phyloP scores from a whole-genome alignment of 441 rosid species.

The Iberis amara region DNA sequence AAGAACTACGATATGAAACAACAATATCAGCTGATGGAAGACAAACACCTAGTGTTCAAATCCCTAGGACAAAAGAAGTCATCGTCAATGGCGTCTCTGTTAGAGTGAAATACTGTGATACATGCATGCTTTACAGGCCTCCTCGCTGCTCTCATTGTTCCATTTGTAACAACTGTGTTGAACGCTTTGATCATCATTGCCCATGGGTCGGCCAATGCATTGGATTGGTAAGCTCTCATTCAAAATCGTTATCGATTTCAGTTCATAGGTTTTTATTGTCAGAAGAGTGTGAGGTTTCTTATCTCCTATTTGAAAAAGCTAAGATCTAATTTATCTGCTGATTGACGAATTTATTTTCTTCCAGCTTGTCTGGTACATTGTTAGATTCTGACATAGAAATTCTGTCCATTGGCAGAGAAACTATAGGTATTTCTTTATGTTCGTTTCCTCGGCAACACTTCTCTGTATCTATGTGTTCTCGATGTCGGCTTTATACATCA shows the following conservation, averaged over 20 bases:
- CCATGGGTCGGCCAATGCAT: slow-evolving; percentile 95
- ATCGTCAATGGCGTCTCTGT: slow-evolving; percentile 58
- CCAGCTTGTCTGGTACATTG: slow-evolving; percentile 10
- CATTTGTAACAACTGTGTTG: slow-evolving; percentile 42
- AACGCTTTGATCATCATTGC: slow-evolving; percentile 81
- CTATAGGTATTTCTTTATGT: slow-evolving; percentile 91
- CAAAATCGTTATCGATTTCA: not conserved
- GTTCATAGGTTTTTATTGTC: not conserved
- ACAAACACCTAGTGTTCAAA: slow-evolving; percentile 72
- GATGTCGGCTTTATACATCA: slow-evolving; percentile 71
- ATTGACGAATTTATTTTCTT: not conserved
- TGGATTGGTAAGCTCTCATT: slow-evolving; percentile 36
- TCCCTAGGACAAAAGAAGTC: slow-evolving; percentile 78
- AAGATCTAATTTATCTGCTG: not conserved
- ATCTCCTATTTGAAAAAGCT: slow-evolving; percentile 4
- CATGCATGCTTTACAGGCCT: slow-evolving; percentile 85
- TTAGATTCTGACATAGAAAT: slow-evolving; percentile 30
- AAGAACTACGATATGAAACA: slow-evolving; percentile 59
- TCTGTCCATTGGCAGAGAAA: slow-evolving; percentile 43
- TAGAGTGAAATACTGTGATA: slow-evolving; percentile 74
- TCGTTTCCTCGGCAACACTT: slow-evolving; percentile 74
- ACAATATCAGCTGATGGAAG: slow-evolving; percentile 61
- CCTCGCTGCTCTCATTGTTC: slow-evolving; percentile 92
- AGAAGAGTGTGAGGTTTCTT: not conserved
- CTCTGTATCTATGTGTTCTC: slow-evolving; percentile 84